phyloP scores from a whole-genome alignment of 768 basidiomycete species.

The Lactarius evosmus region DNA sequence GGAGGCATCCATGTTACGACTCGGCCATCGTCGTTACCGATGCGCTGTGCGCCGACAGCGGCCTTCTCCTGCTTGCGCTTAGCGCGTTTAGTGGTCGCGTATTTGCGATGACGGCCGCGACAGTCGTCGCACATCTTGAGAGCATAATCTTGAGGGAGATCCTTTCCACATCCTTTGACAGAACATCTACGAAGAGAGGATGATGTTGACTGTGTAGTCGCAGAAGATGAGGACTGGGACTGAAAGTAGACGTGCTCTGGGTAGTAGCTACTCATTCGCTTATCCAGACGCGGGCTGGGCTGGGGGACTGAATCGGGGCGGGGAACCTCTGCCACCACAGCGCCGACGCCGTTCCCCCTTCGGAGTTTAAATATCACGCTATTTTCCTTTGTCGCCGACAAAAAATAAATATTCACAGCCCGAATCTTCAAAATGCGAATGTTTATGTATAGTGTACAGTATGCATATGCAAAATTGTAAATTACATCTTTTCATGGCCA shows the following conservation, averaged over 20 bases:
- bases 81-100: slow-evolving; percentile 50
- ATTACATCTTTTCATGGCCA: background rate
- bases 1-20: slow-evolving; percentile 33
- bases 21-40: slow-evolving; percentile 22
- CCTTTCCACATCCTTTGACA: slow-evolving; percentile 44
- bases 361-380: slow-evolving; percentile 19
- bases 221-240: slow-evolving; percentile 5
- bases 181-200: slow-evolving; percentile 36
- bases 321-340: slow-evolving; percentile 8
- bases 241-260: slow-evolving; percentile 29
- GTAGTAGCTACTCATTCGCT: slow-evolving; percentile 24
- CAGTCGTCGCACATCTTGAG: slow-evolving; percentile 55
- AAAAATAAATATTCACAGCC: background rate
- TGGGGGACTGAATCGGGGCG: slow-evolving; percentile 9
- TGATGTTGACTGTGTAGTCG: background rate
- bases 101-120: slow-evolving; percentile 48
- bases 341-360: slow-evolving; percentile 21
- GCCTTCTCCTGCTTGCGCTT: slow-evolving; percentile 52
- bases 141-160: slow-evolving; percentile 33
- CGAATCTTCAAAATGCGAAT: no score
- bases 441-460: background rate
- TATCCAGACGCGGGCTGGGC: slow-evolving; percentile 25
- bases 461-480: slow-evolving; percentile 2
- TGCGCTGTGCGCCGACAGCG: slow-evolving; percentile 28
- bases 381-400: slow-evolving; percentile 17